Evolutionary conservation across 257 asterid genomes (phyloP).

Genomic region (Rauvolfia tetraphylla): DNA sequence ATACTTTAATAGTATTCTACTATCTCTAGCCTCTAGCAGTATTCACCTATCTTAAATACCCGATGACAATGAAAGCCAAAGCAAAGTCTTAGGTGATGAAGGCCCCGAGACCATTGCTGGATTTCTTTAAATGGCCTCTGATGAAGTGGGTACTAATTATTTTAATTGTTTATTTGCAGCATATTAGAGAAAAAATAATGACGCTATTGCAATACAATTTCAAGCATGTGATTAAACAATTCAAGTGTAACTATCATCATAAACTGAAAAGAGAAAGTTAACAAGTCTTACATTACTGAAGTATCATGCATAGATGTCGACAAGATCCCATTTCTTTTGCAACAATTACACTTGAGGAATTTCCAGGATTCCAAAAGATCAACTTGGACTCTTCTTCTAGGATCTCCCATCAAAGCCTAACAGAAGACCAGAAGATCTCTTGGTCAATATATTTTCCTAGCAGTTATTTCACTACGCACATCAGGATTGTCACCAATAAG

Average conservation of each 20-base stretch:
- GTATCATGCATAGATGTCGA: conserved; percentile 75
- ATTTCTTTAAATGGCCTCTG: not conserved
- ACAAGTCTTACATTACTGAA: conserved; percentile 63
- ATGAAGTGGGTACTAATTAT: not conserved
- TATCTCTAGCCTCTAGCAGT: not conserved
- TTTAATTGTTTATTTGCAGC: not conserved
- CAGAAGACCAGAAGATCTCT: conserved; percentile 5
- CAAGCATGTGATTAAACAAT: not conserved
- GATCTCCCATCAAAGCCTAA: conserved; percentile 93
- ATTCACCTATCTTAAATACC: not conserved
- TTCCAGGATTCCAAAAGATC: conserved; percentile 76
- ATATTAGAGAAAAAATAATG: not conserved
- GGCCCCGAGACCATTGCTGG: not conserved
- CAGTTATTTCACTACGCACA: not conserved
- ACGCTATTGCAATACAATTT: not conserved
- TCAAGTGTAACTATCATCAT: not conserved
- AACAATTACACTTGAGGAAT: conserved; percentile 71
- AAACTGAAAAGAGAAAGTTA: not conserved
- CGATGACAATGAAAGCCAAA: not conserved
- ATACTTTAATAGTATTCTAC: not conserved
- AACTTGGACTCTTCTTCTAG: conserved; percentile 83
- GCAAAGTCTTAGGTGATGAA: not conserved
- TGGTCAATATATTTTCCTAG: not conserved
- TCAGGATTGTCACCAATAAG: not conserved
- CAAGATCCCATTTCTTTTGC: conserved; percentile 49